Evolutionary conservation across 1,284 basidiomycete species (phyloP), one percentile per base, ranked within the genome.

Genomic region (Papiliotrema terrestris): DNA sequence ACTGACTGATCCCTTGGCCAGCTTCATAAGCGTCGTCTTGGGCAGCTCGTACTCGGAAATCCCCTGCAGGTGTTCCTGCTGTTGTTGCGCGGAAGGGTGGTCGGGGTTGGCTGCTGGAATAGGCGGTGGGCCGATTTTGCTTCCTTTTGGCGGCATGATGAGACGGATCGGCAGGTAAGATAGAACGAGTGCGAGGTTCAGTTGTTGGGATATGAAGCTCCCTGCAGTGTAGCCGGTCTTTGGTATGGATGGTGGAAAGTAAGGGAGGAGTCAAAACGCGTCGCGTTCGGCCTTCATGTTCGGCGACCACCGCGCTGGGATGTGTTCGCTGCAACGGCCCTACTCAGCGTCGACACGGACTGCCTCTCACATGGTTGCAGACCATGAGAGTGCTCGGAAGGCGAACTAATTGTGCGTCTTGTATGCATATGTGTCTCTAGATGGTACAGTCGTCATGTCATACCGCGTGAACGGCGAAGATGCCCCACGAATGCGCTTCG

Each of bases 31-130:
- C 35, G 88, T 78, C 53, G 83, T 84, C 66, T 88, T 88, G 2
- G 91, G 91, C 1, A 94, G 78, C 68, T 94, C 91, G 69, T 84
- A 92, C 66, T 88, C 86, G 61, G 91, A 88, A 42, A 95, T 88
- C 8, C 65, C 60, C 3, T 54, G 42, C 9, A 59, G 54, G 46
- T 66, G 58, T 22, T 61, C 56, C 22, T 61, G 58, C 57, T 73
- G 70, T 58, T 75, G 73, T 51, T 53, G 50, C 2, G 55, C 57
- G 3, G 67, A 60, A 14, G 69, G 64, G 11, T 63, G 58, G 19
- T 54, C 52, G 43, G 51, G 49, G 36, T 62, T 55, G 8, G 57
- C 43, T 14, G 58, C 26, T 2, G 58, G 58, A 37, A 59, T 54
- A 17, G 57, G 44, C 6, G 63, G 59, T 17, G 62, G 60, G 17